Conservation (phyloP, 345 rosid species). For the Ceriops decandra region DNA sequence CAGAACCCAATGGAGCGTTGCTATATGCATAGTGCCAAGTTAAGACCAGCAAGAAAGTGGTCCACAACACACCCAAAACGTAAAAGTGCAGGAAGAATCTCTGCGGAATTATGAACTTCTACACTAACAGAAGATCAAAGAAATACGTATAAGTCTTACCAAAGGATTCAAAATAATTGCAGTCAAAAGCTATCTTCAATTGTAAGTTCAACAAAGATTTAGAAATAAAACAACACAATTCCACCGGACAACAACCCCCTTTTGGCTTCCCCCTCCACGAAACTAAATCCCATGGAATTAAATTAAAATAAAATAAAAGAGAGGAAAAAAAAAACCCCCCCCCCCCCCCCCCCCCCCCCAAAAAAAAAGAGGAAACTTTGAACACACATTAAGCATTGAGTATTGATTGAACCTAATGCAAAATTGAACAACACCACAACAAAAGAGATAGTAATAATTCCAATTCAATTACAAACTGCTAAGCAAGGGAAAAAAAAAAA, state of each 20-base stretch:
- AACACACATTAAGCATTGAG: no score
- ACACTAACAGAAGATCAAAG: neutral
- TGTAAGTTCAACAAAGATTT: neutral
- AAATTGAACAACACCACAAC: no score
- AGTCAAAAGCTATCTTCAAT: neutral
- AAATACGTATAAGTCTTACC: neutral
- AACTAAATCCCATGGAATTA: no score
- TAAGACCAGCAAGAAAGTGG: constrained; percentile 11
- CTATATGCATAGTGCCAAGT: constrained; percentile 14
- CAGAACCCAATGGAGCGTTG: constrained; percentile 7
- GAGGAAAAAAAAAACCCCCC: no score
- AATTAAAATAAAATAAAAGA: no score
- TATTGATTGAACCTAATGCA: no score
- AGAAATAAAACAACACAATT: neutral
- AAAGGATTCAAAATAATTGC: neutral
- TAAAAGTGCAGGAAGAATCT: constrained; percentile 13
- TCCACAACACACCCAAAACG: constrained; percentile 11
- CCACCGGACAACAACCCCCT: no score
- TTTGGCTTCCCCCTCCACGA: no score
- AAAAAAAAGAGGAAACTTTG: no score
- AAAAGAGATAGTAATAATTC: no score
- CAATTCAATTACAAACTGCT: no score
- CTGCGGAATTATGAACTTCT: constrained; percentile 11
- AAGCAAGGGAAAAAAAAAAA: no score
- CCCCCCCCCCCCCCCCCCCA: rapidly evolving